Conservation (phyloP, 2,329 filamentous ascomycete species). For the Fusarium keratoplasticum region DNA sequence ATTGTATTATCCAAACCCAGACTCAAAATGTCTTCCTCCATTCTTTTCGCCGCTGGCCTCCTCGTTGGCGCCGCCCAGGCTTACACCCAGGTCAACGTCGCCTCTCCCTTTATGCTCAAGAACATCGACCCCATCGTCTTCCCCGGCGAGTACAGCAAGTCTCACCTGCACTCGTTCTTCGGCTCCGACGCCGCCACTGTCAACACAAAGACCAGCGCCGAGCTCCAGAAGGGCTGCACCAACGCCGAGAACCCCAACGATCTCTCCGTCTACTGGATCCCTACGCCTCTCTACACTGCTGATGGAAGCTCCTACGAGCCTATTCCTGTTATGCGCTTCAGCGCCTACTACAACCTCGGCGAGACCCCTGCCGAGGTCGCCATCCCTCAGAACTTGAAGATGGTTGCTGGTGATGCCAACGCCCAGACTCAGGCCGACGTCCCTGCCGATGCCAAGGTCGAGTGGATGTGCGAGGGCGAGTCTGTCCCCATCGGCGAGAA, state of each 20-base stretch:
- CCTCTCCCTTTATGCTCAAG: neutral
- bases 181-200: slow-evolving; percentile 49
- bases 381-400: slow-evolving; percentile 57
- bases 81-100: neutral
- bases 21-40: neutral
- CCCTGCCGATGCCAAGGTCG: slow-evolving; percentile 43
- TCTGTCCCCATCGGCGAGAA: slow-evolving; percentile 35
- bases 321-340: slow-evolving; percentile 53
- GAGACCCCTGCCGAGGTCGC: slow-evolving; percentile 54
- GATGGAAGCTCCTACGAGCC: slow-evolving; percentile 47
- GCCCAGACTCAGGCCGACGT: slow-evolving; percentile 23
- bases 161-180: slow-evolving; percentile 41
- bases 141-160: neutral
- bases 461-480: slow-evolving; percentile 50
- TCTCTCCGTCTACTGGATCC: slow-evolving; percentile 59
- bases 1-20: neutral
- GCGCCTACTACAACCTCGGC: slow-evolving; percentile 58
- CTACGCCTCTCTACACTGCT: slow-evolving; percentile 53
- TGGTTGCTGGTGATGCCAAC: slow-evolving; percentile 54
- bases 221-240: slow-evolving; percentile 57
- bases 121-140: neutral
- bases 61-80: neutral
- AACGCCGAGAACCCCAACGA: slow-evolving; percentile 60
- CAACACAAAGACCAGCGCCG: slow-evolving; percentile 44
- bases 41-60: neutral